Evolutionary conservation across 306 rosid species (phyloP).

Genomic region (Pterocarpus santalinus): DNA sequence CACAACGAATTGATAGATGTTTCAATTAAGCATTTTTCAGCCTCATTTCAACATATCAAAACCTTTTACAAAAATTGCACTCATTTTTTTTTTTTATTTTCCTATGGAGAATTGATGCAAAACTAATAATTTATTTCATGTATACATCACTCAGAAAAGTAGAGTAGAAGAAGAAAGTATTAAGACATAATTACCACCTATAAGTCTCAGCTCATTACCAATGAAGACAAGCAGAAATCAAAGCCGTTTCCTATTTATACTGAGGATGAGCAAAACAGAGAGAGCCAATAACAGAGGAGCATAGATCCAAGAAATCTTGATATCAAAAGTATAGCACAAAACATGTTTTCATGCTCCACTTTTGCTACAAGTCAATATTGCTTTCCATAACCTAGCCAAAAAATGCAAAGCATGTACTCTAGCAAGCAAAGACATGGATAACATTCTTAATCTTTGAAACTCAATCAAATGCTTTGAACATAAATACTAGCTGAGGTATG

Average conservation of each 20-base stretch:
- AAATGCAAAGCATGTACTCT: slow-evolving; percentile 24
- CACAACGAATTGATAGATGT: slow-evolving; percentile 96
- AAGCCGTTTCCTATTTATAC: slow-evolving; percentile 21
- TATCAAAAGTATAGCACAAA: slow-evolving; percentile 15
- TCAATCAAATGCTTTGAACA: background rate
- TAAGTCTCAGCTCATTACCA: slow-evolving; percentile 11
- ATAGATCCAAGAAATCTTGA: slow-evolving; percentile 17
- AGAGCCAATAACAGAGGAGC: background rate
- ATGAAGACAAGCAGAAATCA: slow-evolving; percentile 21
- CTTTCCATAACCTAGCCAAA: slow-evolving; percentile 1
- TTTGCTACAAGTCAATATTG: background rate
- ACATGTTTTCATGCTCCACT: slow-evolving; percentile 21
- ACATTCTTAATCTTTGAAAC: background rate
- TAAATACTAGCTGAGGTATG: background rate
- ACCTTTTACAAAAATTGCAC: slow-evolving; percentile 64
- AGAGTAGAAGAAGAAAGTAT: background rate
- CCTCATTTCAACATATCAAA: slow-evolving; percentile 93
- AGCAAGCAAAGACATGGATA: slow-evolving; percentile 10
- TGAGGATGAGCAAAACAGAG: slow-evolving; percentile 19
- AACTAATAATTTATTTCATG: background rate
- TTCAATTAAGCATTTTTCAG: slow-evolving; percentile 94
- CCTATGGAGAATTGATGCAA: slow-evolving; percentile 17
- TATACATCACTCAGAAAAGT: background rate
- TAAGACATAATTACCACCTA: background rate
- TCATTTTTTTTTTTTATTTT: background rate